Conservation (phyloP, 306 rosid genomes). For the Cicer judaicum region DNA sequence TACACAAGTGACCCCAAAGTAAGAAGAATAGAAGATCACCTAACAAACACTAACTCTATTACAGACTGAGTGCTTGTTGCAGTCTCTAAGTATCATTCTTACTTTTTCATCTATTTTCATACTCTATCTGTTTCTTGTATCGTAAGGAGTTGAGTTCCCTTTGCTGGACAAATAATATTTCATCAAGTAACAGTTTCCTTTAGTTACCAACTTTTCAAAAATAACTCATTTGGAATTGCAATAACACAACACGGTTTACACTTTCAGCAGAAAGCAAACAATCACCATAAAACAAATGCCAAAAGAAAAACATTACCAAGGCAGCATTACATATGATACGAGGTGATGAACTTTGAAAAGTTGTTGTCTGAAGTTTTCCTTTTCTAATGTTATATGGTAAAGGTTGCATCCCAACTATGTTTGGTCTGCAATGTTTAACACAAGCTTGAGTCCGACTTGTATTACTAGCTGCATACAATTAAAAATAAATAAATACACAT, state of each 20-base stretch:
- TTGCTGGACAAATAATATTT: constrained; percentile 21
- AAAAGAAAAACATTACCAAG: constrained; percentile 58
- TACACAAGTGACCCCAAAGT: no score
- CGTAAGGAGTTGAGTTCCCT: neutral
- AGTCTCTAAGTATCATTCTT: constrained; percentile 3
- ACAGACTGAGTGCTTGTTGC: constrained; percentile 1
- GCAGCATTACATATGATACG: constrained; percentile 55
- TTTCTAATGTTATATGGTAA: constrained; percentile 47
- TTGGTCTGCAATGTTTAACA: constrained; percentile 39
- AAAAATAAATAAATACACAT: neutral
- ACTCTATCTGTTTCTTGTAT: constrained; percentile 7
- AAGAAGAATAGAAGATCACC: no score
- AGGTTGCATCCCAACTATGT: constrained; percentile 42
- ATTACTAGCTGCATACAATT: constrained; percentile 33
- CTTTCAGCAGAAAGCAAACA: neutral
- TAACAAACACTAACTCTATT: no score
- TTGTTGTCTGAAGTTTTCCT: constrained; percentile 38
- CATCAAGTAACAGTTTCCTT: neutral
- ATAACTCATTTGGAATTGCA: neutral
- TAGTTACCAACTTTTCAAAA: constrained; percentile 6
- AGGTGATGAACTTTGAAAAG: constrained; percentile 45
- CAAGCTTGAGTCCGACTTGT: constrained; percentile 33
- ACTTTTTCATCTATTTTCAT: constrained; percentile 1
- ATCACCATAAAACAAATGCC: constrained; percentile 24
- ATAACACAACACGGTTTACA: neutral